Conservation (phyloP, 1,284 basidiomycete genomes). For the Trichosporon sp. region DNA sequence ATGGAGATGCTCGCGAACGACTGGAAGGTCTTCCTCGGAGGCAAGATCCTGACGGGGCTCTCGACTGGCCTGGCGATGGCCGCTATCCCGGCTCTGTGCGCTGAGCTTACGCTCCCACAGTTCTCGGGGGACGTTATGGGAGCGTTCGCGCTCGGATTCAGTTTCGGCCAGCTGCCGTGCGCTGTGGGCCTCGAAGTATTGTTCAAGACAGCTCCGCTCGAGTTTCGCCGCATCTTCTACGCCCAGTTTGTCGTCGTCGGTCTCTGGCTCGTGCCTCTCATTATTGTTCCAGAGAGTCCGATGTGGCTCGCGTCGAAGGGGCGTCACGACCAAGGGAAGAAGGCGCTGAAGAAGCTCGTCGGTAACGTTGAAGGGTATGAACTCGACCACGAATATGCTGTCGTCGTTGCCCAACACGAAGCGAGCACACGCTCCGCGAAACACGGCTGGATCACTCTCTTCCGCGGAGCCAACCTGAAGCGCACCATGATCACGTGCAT, state of each 20-base stretch:
- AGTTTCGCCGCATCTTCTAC: conserved; percentile 13
- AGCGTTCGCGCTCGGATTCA: neutral
- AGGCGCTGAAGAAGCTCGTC: conserved; percentile 13
- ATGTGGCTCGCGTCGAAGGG: conserved; percentile 17
- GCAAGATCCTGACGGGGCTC: conserved; percentile 29
- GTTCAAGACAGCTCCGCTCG: conserved; percentile 3
- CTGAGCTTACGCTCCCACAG: conserved; percentile 11
- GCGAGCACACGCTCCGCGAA: neutral
- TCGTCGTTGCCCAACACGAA: conserved; percentile 15
- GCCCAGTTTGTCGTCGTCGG: conserved; percentile 14
- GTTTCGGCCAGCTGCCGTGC: conserved; percentile 4
- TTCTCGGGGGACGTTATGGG: conserved; percentile 3
- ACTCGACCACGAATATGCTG: conserved; percentile 17
- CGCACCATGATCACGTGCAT: conserved; percentile 21
- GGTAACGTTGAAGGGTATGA: conserved; percentile 19
- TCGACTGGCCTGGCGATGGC: conserved; percentile 12
- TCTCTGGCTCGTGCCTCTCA: conserved; percentile 9
- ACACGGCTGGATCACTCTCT: conserved; percentile 5
- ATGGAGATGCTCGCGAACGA: conserved; percentile 28
- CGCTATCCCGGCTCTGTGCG: neutral
- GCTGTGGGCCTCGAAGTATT: conserved; percentile 12
- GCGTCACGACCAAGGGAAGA: conserved; percentile 16
- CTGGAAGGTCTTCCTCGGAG: conserved; percentile 29
- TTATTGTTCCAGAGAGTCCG: conserved; percentile 10
- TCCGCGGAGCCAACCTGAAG: conserved; percentile 18